Evolutionary conservation across 331 rosid species (phyloP), one percentile per base, ranked within the genome.

Genomic region (Stylosanthes scabra): DNA sequence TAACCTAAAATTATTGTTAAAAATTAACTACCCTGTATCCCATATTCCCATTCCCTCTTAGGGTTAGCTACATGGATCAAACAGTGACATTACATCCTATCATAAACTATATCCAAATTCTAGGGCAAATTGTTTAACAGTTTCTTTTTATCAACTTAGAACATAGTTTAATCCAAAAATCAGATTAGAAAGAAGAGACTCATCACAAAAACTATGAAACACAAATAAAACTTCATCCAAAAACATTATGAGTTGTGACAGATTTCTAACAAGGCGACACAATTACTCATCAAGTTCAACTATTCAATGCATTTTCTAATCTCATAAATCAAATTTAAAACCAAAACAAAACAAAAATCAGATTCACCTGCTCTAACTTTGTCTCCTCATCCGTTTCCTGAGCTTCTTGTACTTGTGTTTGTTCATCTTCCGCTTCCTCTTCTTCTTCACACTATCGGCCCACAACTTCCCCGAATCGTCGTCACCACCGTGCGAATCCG

Each of bases 401-500:
- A 86, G 72, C 71, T 84, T 88, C 75, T 79, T 75, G 74, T 82
- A 86, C 79, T 86, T 86, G 66, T 84, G 86, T 79, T 82, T 86
- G 84, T 88, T 88, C 86, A 83, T 88, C 84, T 86, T 83, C 59
- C 49, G 78, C 71, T 82, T 88, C 81, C 93, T 69, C 83, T 83
- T 88, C 90, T 82, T 88, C 85, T 82, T 86, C 74, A 82, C 87
- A 51, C 90, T 88, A 54, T 82, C 87, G 7, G 93, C 88, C 90
- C 93, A 83, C 49, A 85, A 40, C 37, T 13, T 55, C 58, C 79
- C 42, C 12, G 82, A 81, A 59, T 79, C 86, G 47, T 79, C 63
- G 27, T 16, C 77, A 62, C 34, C 70, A 45, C 12, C 72, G 37
- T 57, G 58, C 66, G 9, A 62, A 39, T 59, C 84, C 63, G 78